These are phyloP conservation scores for Pleurotus djamor DNA, from an alignment of 768 basidiomycete species.

Conservation along the genomic window DNA sequence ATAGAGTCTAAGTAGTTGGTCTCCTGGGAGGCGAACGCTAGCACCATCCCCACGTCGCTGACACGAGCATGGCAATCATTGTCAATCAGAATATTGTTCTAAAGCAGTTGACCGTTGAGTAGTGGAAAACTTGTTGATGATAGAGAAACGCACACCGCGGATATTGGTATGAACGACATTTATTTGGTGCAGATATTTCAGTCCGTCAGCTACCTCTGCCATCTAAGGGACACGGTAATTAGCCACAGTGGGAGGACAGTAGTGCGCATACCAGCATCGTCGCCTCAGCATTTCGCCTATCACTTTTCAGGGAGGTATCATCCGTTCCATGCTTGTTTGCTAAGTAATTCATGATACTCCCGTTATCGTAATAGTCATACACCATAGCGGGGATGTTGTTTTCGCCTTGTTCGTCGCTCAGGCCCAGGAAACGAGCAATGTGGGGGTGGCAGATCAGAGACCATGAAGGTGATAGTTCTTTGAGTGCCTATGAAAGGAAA, in stretches of 20 bases:
- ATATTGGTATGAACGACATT: slow-evolving; percentile 24
- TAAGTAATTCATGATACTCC: slow-evolving; percentile 20
- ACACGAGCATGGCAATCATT: slow-evolving; percentile 17
- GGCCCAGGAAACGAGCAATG: slow-evolving; percentile 16
- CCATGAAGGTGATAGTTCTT: too few relatives aligned
- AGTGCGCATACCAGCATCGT: neutral
- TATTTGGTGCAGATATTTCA: slow-evolving; percentile 20
- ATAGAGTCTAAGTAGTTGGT: slow-evolving; percentile 19
- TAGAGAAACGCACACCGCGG: slow-evolving; percentile 18
- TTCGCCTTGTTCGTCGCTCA: slow-evolving; percentile 11
- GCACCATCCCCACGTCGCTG: slow-evolving; percentile 23
- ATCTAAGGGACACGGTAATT: slow-evolving; percentile 6
- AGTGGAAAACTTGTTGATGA: too few relatives aligned
- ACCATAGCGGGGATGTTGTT: slow-evolving; percentile 20
- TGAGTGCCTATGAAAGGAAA: too few relatives aligned
- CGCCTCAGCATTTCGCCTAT: neutral
- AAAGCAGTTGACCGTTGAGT: too few relatives aligned
- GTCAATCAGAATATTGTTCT: slow-evolving; percentile 27
- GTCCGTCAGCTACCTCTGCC: slow-evolving; percentile 17
- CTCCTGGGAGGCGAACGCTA: slow-evolving; percentile 16
- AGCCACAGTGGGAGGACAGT: neutral
- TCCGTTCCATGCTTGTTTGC: neutral
- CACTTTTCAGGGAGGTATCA: neutral
- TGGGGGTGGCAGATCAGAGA: slow-evolving; percentile 20
- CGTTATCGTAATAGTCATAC: slow-evolving; percentile 16